Percentiles rank a stretch among this genome's conserved stretches.
Evolutionary conservation across 306 rosid genomes (phyloP).

Genomic region (Dryas alaskensis): DNA sequence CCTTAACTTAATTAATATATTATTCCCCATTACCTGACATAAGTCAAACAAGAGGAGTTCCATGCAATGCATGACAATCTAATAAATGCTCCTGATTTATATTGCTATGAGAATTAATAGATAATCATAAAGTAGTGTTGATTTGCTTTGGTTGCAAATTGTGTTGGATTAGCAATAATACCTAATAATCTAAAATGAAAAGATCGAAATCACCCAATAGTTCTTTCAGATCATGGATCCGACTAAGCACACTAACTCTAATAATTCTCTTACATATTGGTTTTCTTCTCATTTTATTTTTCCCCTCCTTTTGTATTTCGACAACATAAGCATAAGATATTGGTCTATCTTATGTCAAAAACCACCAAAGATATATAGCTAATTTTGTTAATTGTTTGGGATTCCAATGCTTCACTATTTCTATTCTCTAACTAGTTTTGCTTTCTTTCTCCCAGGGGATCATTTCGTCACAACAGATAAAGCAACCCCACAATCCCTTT

Average conservation of each 20-base stretch:
- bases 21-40: neutral
- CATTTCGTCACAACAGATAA: no score
- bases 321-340: neutral
- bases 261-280: neutral
- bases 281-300: conserved; percentile 3
- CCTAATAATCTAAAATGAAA: conserved; percentile 4
- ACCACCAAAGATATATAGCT: no score
- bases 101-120: neutral
- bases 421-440: no score
- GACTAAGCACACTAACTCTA: conserved; percentile 32
- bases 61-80: neutral
- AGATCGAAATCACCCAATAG: conserved; percentile 19
- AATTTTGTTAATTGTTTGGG: neutral
- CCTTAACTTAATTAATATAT: no score
- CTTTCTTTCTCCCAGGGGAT: no score
- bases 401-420: neutral
- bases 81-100: neutral
- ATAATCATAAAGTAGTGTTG: neutral
- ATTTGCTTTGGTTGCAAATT: conserved; percentile 8
- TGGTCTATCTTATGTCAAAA: no score
- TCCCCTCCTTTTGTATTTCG: conserved; percentile 2
- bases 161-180: conserved; percentile 22
- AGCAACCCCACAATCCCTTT: no score
- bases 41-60: neutral
- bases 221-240: conserved; percentile 18